Conservation (phyloP, 1,284 basidiomycete species). For the Cryptococcus wingfieldii region DNA sequence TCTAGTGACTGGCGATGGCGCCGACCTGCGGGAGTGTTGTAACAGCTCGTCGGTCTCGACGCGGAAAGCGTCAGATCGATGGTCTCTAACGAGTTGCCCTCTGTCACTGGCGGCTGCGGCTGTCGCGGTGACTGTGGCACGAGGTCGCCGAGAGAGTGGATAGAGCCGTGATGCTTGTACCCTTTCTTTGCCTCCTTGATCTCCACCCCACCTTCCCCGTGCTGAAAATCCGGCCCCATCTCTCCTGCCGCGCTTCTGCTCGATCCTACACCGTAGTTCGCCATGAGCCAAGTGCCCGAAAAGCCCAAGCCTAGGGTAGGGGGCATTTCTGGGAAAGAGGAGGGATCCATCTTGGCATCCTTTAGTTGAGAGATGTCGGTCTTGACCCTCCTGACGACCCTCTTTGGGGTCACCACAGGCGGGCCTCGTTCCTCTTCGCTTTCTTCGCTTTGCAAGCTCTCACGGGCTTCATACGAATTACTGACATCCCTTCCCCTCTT, state of each 20-base stretch:
- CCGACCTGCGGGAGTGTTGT: not conserved
- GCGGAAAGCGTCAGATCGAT: constrained; percentile 10
- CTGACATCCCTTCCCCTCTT: not conserved
- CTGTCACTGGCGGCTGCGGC: not conserved
- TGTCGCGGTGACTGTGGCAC: not conserved
- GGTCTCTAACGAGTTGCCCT: constrained; percentile 2
- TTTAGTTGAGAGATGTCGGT: not conserved
- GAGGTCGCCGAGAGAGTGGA: not conserved
- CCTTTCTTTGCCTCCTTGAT: constrained; percentile 1
- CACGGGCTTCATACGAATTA: not conserved
- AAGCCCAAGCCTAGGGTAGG: constrained; percentile 16
- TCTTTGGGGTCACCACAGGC: not conserved
- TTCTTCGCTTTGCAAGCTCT: not conserved
- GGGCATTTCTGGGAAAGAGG: not conserved
- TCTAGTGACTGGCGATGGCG: not conserved
- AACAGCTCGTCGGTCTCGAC: constrained; percentile 4
- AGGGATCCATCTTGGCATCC: not conserved
- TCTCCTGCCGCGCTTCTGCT: not conserved
- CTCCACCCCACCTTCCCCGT: constrained; percentile 14
- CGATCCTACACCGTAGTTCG: not conserved
- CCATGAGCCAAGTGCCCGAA: constrained; percentile 10
- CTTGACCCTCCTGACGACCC: not conserved
- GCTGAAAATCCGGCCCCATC: constrained; percentile 13
- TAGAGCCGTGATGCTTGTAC: not conserved
- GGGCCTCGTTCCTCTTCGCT: not conserved